phyloP scores from a whole-genome alignment of 139 green algal genomes.

The Nannochloris sp. region DNA sequence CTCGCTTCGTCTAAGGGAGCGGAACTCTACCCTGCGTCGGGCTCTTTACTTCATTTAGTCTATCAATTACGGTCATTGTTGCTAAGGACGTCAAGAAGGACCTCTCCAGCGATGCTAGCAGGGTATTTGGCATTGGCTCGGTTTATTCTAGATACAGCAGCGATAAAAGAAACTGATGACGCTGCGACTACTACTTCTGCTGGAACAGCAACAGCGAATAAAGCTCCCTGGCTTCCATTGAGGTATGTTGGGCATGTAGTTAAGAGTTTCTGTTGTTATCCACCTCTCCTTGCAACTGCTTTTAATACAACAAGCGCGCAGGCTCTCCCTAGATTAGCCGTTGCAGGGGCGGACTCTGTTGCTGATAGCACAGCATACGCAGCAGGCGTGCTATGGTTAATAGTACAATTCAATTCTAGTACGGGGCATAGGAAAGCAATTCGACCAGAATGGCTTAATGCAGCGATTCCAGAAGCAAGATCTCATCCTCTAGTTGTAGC shows the following conservation, averaged over 20 bases:
- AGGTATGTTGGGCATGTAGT: neutral
- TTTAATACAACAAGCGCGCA: neutral
- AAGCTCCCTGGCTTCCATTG: neutral
- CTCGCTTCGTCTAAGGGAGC: neutral
- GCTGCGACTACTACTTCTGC: neutral
- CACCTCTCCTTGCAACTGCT: neutral
- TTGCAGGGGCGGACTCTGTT: neutral
- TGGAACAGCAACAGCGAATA: neutral
- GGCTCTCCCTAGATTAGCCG: neutral
- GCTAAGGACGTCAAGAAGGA: neutral
- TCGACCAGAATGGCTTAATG: neutral
- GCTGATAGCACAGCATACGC: neutral
- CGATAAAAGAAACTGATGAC: neutral
- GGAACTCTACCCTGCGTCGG: neutral
- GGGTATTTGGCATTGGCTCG: neutral
- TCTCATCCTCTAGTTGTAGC: neutral
- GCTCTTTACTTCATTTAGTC: conserved; percentile 2
- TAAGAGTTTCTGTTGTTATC: neutral
- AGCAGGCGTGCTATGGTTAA: neutral
- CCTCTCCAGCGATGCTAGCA: neutral
- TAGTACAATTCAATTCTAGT: no score
- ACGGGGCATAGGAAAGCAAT: neutral
- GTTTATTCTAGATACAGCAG: neutral
- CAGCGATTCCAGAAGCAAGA: neutral
- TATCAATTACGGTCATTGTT: conserved; percentile 6